Evolutionary conservation across 257 asterid genomes (phyloP).

Genomic region (Solanum ossicruentum): DNA sequence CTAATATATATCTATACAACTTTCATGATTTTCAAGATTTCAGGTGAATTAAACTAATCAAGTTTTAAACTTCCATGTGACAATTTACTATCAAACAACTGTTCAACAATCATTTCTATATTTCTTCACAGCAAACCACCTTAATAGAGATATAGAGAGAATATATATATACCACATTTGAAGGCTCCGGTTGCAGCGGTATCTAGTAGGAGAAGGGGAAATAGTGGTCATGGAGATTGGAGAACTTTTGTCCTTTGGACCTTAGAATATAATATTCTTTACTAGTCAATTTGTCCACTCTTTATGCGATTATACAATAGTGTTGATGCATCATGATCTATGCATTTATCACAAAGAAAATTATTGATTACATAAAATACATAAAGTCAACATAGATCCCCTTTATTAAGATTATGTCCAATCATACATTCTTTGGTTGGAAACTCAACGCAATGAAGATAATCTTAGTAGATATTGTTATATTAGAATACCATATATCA

Average conservation of each 20-base stretch:
- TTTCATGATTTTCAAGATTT: not conserved
- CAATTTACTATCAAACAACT: not conserved
- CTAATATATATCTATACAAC: not conserved
- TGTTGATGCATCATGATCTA: too few species aligned
- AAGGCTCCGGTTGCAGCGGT: not conserved
- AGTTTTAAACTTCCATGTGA: not conserved
- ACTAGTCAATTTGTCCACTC: too few species aligned
- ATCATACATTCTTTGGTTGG: not conserved
- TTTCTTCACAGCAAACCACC: too few species aligned
- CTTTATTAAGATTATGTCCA: not conserved
- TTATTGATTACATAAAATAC: not conserved
- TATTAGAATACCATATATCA: too few species aligned
- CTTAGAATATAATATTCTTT: not conserved
- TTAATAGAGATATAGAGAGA: not conserved
- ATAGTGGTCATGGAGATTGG: not conserved
- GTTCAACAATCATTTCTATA: not conserved
- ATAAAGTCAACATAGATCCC: not conserved
- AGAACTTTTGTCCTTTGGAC: not conserved
- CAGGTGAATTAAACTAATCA: not conserved
- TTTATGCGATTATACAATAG: too few species aligned
- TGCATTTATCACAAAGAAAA: too few species aligned
- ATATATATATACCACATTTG: not conserved
- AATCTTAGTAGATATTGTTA: not conserved
- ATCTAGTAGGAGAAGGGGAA: not conserved
- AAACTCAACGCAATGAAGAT: not conserved